Conservation (phyloP, 345 rosid species). For the Salix dunnii region DNA sequence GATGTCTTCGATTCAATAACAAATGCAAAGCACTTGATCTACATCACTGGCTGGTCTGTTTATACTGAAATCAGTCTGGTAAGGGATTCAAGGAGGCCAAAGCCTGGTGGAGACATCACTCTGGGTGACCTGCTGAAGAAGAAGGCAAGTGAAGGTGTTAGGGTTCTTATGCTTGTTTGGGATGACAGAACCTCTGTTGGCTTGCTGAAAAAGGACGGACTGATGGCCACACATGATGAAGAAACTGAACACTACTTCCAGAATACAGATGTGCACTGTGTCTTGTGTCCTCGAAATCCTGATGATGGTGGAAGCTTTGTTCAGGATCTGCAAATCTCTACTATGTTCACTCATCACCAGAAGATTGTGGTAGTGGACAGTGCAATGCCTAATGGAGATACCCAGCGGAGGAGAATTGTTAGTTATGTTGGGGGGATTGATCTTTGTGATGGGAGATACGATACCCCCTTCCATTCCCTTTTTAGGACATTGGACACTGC, state of each 20-base stretch:
- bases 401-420: conserved; percentile 69
- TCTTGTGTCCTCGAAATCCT: conserved; percentile 91
- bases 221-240: conserved; percentile 97
- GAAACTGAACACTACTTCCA: conserved; percentile 72
- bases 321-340: conserved; percentile 76
- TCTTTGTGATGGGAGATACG: conserved; percentile 97
- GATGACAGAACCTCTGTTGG: conserved; percentile 96
- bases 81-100: conserved; percentile 91
- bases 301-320: conserved; percentile 96
- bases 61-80: conserved; percentile 79
- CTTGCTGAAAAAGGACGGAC: conserved; percentile 76
- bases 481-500: conserved; percentile 92
- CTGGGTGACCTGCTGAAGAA: conserved; percentile 87
- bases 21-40: conserved; percentile 82
- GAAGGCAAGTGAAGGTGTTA: conserved; percentile 89
- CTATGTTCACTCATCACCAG: conserved; percentile 99
- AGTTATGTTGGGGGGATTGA: conserved; percentile 97
- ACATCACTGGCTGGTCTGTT: conserved; percentile 98
- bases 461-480: conserved; percentile 85
- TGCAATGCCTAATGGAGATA: conserved; percentile 60
- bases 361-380: conserved; percentile 92
- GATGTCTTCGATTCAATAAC: conserved; percentile 85
- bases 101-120: conserved; percentile 80
- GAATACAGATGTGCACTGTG: conserved; percentile 73
- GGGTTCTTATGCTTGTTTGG: conserved; percentile 91